These are phyloP conservation scores for Quercus wislizeni DNA, from an alignment of 306 rosid species.

Conservation along the genomic window DNA sequence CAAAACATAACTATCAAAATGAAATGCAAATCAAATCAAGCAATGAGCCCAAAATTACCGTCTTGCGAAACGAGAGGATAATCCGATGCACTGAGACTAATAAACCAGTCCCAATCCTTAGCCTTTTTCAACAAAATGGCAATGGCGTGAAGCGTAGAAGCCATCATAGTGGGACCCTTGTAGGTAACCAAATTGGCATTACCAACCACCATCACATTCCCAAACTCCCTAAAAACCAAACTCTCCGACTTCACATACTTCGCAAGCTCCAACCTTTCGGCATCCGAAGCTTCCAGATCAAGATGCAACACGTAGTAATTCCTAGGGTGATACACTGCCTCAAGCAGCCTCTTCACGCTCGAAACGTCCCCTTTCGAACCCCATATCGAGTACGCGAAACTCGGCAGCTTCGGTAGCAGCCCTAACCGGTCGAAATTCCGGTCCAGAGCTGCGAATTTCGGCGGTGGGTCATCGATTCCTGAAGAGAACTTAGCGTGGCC, in stretches of 20 bases:
- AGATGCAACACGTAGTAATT: constrained; percentile 79
- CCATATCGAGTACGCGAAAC: constrained; percentile 64
- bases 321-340: constrained; percentile 78
- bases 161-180: constrained; percentile 81
- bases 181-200: constrained; percentile 68
- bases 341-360: constrained; percentile 60
- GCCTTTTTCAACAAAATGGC: constrained; percentile 65
- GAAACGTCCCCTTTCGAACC: constrained; percentile 66
- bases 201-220: constrained; percentile 85
- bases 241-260: constrained; percentile 55
- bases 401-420: constrained; percentile 53
- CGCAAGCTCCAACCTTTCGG: constrained; percentile 73
- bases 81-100: constrained; percentile 86
- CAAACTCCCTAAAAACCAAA: constrained; percentile 33
- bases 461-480: constrained; percentile 6
- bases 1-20: background rate
- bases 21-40: background rate
- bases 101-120: constrained; percentile 87
- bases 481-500: constrained; percentile 35
- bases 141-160: constrained; percentile 69
- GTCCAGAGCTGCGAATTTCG: constrained; percentile 19
- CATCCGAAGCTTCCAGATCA: constrained; percentile 81
- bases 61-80: constrained; percentile 90
- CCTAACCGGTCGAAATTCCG: constrained; percentile 2
- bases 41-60: constrained; percentile 35